A percentile compares a stretch with the other conserved stretches of the same genome.
These are phyloP conservation scores for Breynia disticha DNA, from an alignment of 441 rosid species.

Conservation along the genomic window DNA sequence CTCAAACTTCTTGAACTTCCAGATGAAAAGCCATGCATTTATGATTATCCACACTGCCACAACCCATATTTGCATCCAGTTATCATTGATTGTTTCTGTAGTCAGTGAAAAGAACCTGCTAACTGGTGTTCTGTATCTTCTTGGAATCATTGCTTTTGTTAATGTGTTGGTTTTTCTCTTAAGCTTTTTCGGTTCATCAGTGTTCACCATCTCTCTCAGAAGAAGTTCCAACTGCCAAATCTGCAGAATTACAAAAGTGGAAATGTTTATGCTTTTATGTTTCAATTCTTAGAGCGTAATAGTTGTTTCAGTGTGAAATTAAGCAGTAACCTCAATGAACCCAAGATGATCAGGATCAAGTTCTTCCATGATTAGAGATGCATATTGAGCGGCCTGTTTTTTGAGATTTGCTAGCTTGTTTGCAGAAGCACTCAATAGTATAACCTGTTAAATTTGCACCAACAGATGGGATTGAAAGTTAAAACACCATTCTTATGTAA, in stretches of 20 bases:
- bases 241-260: conserved; percentile 10
- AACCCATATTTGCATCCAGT: conserved; percentile 65
- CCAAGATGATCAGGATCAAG: conserved; percentile 89
- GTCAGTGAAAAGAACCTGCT: conserved; percentile 36
- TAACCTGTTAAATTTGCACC: conserved; percentile 28
- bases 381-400: conserved; percentile 49
- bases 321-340: conserved; percentile 77
- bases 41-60: conserved; percentile 31
- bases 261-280: neutral
- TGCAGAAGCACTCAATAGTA: conserved; percentile 75
- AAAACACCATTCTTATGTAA: neutral
- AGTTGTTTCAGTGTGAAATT: neutral
- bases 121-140: conserved; percentile 49
- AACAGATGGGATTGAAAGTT: conserved; percentile 2
- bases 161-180: conserved; percentile 29
- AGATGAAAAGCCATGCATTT: conserved; percentile 37
- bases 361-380: conserved; percentile 92
- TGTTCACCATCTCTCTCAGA: conserved; percentile 61
- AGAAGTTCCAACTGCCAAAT: conserved; percentile 84
- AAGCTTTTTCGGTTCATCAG: conserved; percentile 24
- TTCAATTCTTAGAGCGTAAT: neutral
- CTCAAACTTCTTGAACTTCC: conserved; percentile 39
- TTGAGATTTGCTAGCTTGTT: conserved; percentile 71
- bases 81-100: conserved; percentile 37
- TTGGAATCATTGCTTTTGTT: conserved; percentile 78